Percentiles rank a stretch among this genome's conserved stretches.
Evolutionary conservation across 352 stramenopile species (phyloP).

Genomic region (Phytophthora foliorum): DNA sequence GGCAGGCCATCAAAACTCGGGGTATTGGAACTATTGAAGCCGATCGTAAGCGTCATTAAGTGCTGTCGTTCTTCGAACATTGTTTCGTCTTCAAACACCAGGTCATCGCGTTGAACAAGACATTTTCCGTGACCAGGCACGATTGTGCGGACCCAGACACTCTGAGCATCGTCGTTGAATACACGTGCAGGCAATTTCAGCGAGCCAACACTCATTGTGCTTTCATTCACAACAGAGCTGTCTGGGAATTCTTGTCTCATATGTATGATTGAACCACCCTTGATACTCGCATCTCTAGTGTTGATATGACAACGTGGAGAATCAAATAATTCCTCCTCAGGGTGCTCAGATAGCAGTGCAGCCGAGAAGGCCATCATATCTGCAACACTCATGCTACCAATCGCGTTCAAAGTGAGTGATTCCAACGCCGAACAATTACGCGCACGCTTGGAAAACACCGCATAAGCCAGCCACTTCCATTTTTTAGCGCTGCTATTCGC

Average conservation of each 20-base stretch:
- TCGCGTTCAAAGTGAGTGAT: neutral
- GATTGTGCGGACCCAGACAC: slow-evolving; percentile 15
- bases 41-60: slow-evolving; percentile 17
- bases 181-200: neutral
- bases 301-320: neutral
- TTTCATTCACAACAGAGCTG: neutral
- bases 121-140: slow-evolving; percentile 18
- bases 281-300: neutral
- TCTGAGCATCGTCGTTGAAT: slow-evolving; percentile 18
- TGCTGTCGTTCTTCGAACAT: neutral
- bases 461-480: slow-evolving; percentile 28
- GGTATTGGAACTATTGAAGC: neutral
- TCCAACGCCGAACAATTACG: neutral
- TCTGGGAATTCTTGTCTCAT: neutral
- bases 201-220: neutral
- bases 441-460: slow-evolving; percentile 16
- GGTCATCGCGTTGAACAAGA: slow-evolving; percentile 3
- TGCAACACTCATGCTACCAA: neutral
- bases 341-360: slow-evolving; percentile 8
- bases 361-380: slow-evolving; percentile 6
- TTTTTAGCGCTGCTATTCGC: neutral
- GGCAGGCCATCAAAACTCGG: neutral
- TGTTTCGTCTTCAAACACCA: slow-evolving; percentile 2
- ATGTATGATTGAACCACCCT: neutral
- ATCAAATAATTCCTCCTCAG: slow-evolving; percentile 12